These are phyloP conservation scores for Akanthomyces dipterigenus DNA, from an alignment of 2,329 filamentous ascomycete species.

Conservation along the genomic window DNA sequence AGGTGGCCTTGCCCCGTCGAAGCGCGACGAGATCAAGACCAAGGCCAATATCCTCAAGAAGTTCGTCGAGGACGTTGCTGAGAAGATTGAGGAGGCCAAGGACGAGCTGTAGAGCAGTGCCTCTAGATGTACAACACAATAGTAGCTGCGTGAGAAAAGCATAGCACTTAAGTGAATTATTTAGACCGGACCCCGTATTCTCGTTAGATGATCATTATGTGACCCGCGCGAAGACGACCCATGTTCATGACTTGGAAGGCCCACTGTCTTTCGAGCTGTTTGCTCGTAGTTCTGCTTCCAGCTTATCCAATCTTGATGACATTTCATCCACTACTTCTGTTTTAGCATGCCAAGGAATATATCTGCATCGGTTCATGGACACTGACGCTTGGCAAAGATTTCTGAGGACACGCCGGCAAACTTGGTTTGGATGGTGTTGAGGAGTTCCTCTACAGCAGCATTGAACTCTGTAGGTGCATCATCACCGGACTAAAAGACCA, in stretches of 20 bases:
- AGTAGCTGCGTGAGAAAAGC: not conserved
- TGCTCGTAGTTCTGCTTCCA: constrained; percentile 66
- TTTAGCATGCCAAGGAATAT: not conserved
- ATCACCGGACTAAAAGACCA: constrained; percentile 21
- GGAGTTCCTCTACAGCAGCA: constrained; percentile 75
- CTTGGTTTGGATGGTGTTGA: constrained; percentile 78
- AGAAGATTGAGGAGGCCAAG: constrained; percentile 47
- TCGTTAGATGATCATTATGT: not conserved
- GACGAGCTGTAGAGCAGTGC: constrained; percentile 57
- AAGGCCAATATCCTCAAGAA: constrained; percentile 82
- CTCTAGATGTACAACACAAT: constrained; percentile 29
- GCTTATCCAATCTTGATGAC: constrained; percentile 74
- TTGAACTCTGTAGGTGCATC: constrained; percentile 59
- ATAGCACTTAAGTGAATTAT: not conserved
- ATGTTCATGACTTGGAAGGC: constrained; percentile 28
- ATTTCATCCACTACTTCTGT: constrained; percentile 79
- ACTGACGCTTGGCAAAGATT: constrained; percentile 80
- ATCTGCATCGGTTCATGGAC: not conserved
- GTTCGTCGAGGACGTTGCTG: constrained; percentile 59
- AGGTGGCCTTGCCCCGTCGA: constrained; percentile 76
- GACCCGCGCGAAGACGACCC: not conserved
- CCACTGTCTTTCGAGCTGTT: constrained; percentile 40
- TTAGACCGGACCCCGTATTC: not conserved
- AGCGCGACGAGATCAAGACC: constrained; percentile 79
- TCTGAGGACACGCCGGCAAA: constrained; percentile 80